These are phyloP conservation scores for Priceomyces fermenticarens DNA, from an alignment of 805 yeast species.

Conservation along the genomic window DNA sequence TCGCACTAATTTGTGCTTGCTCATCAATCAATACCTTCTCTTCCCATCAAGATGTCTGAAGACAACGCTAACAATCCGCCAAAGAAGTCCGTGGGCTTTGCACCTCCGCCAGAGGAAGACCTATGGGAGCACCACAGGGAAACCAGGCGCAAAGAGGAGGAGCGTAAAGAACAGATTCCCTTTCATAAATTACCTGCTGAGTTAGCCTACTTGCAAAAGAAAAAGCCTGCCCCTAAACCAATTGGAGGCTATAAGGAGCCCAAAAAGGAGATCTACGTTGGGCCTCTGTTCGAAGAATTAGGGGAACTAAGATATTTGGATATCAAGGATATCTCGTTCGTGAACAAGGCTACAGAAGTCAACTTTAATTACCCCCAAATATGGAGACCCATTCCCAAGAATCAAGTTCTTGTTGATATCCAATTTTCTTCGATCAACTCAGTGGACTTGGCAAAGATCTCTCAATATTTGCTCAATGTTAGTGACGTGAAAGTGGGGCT, in stretches of 20 bases:
- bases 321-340: slow-evolving; percentile 45
- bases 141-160: slow-evolving; percentile 24
- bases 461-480: slow-evolving; percentile 50
- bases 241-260: not conserved
- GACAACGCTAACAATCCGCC: not conserved
- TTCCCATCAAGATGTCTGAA: too few species aligned
- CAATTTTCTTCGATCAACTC: slow-evolving; percentile 63
- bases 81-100: slow-evolving; percentile 38
- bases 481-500: slow-evolving; percentile 57
- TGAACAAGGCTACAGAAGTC: slow-evolving; percentile 43
- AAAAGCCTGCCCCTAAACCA: slow-evolving; percentile 27
- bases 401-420: slow-evolving; percentile 56
- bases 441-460: slow-evolving; percentile 58
- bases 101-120: slow-evolving; percentile 34
- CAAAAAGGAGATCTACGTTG: not conserved
- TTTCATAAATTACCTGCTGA: slow-evolving; percentile 43
- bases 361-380: slow-evolving; percentile 53
- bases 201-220: slow-evolving; percentile 32
- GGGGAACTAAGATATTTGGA: slow-evolving; percentile 53
- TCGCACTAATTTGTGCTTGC: too few species aligned
- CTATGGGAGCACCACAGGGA: slow-evolving; percentile 31
- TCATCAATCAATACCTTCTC: too few species aligned
- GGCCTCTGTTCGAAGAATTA: slow-evolving; percentile 11
- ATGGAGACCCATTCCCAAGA: slow-evolving; percentile 45
- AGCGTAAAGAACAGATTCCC: slow-evolving; percentile 24